A percentile compares a stretch with the other conserved stretches of the same genome.
Evolutionary conservation across 176 grass and related monocot species (phyloP).

Genomic region (Thalia dealbata): DNA sequence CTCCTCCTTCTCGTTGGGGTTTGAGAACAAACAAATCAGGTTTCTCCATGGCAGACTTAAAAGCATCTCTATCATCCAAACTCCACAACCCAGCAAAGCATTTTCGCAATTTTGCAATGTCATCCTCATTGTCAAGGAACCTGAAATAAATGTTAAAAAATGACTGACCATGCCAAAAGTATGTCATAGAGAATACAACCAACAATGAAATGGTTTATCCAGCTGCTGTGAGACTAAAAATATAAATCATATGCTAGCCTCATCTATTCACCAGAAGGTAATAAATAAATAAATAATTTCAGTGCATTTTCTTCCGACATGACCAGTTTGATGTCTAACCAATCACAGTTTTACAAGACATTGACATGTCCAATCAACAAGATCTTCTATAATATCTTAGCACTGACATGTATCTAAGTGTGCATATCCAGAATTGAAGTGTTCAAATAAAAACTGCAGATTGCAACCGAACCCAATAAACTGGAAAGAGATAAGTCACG

Average conservation of each 20-base stretch:
- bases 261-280: too few species aligned
- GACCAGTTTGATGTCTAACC: too few species aligned
- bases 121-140: conserved; percentile 66
- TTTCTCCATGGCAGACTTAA: conserved; percentile 62
- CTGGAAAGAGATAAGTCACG: too few species aligned
- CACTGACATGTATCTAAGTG: too few species aligned
- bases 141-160: conserved; percentile 29
- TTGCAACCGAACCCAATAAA: too few species aligned
- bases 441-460: too few species aligned
- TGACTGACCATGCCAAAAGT: background rate
- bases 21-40: conserved; percentile 81
- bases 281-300: too few species aligned
- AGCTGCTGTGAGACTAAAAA: background rate
- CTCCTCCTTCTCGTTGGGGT: conserved; percentile 89
- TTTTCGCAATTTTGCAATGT: conserved; percentile 62
- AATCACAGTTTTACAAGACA: too few species aligned
- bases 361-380: too few species aligned
- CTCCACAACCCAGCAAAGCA: conserved; percentile 95
- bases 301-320: too few species aligned
- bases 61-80: conserved; percentile 76
- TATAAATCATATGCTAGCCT: background rate
- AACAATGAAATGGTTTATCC: background rate
- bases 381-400: too few species aligned
- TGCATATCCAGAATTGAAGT: too few species aligned
- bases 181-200: background rate